phyloP scores from a whole-genome alignment of 73 alveolate genomes.

The Symbiodinium pilosum region DNA sequence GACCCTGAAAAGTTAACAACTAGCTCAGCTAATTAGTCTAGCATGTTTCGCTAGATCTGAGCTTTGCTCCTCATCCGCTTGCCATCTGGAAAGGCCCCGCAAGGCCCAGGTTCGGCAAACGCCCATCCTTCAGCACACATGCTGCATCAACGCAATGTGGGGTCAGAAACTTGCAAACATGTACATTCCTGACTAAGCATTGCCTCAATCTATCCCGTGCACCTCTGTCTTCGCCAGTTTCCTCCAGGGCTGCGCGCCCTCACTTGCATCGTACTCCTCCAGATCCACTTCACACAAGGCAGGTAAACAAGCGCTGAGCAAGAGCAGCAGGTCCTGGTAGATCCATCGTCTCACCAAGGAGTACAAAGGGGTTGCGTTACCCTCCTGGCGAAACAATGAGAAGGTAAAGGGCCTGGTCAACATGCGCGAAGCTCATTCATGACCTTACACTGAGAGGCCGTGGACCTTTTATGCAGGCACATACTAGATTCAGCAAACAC shows the following conservation, averaged over 20 bases:
- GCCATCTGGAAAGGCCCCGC: slow-evolving; percentile 94
- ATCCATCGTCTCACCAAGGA: slow-evolving; percentile 70
- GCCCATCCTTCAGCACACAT: slow-evolving; percentile 59
- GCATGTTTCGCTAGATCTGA: too few relatives aligned
- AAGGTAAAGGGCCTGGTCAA: not conserved
- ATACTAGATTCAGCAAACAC: too few relatives aligned
- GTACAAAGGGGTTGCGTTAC: slow-evolving; percentile 43
- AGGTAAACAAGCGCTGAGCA: not conserved
- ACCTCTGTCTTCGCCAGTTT: slow-evolving; percentile 78
- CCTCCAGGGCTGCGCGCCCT: slow-evolving; percentile 90
- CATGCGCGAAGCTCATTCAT: too few relatives aligned
- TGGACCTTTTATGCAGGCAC: too few relatives aligned
- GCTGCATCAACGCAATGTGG: not conserved
- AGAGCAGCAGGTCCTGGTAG: not conserved
- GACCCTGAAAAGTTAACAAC: too few relatives aligned
- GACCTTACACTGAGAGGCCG: too few relatives aligned
- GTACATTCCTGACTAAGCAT: not conserved
- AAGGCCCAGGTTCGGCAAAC: slow-evolving; percentile 68
- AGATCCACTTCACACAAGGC: not conserved
- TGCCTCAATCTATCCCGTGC: not conserved
- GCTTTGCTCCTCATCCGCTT: slow-evolving; percentile 53
- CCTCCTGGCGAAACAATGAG: slow-evolving; percentile 22
- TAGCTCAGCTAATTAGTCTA: too few relatives aligned
- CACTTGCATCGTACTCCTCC: slow-evolving; percentile 68
- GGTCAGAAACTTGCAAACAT: not conserved